phyloP scores from a whole-genome alignment of 2,329 filamentous ascomycete genomes.

The Fusarium sp. region DNA sequence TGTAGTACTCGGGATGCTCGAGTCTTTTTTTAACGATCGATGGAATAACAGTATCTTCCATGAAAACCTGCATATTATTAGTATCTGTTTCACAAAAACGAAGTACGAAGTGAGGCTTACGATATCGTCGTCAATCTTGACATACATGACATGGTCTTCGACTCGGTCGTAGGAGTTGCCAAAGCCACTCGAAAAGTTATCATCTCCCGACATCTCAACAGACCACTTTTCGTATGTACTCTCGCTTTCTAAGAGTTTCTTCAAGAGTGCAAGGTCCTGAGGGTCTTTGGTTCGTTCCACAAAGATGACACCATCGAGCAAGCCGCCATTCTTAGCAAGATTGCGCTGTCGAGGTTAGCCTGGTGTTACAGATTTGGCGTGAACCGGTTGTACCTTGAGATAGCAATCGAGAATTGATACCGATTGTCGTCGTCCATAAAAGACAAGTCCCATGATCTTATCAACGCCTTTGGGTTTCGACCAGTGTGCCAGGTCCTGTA shows the following conservation, averaged over 20 bases:
- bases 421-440: constrained; percentile 58
- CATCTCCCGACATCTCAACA: constrained; percentile 49
- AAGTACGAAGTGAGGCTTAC: constrained; percentile 43
- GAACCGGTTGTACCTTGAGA: constrained; percentile 48
- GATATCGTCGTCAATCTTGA: constrained; percentile 54
- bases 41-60: constrained; percentile 58
- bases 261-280: constrained; percentile 54
- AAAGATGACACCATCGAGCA: constrained; percentile 59
- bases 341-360: constrained; percentile 51
- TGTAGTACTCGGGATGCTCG: constrained; percentile 61
- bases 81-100: not conserved
- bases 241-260: constrained; percentile 52
- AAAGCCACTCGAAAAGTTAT: constrained; percentile 49
- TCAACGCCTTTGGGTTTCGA: constrained; percentile 31
- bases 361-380: not conserved
- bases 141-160: constrained; percentile 59
- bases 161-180: constrained; percentile 57
- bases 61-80: constrained; percentile 47
- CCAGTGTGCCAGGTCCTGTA: constrained; percentile 35
- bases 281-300: constrained; percentile 55
- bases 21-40: constrained; percentile 65
- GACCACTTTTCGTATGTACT: constrained; percentile 54
- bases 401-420: constrained; percentile 62
- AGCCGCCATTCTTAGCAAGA: constrained; percentile 57
- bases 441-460: constrained; percentile 59